phyloP scores from a whole-genome alignment of 768 basidiomycete species.

The Filobasidium wieringae region DNA sequence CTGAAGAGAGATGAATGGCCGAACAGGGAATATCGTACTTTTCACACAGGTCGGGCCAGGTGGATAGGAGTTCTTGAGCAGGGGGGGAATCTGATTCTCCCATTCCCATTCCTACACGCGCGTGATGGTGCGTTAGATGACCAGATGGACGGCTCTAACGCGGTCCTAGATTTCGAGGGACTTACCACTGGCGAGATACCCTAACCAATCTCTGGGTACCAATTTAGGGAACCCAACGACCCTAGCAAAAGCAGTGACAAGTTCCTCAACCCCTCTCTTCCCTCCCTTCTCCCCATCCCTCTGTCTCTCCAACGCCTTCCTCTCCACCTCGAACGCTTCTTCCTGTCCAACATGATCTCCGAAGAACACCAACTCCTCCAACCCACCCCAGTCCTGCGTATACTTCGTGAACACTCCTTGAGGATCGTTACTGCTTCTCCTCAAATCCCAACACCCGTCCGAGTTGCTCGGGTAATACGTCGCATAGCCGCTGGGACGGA shows the following conservation, averaged over 20 bases:
- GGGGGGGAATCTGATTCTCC: slow-evolving; percentile 25
- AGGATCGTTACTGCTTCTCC: slow-evolving; percentile 28
- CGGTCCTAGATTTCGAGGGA: neutral
- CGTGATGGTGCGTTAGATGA: slow-evolving; percentile 17
- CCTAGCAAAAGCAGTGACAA: slow-evolving; percentile 12
- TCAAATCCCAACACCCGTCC: slow-evolving; percentile 30
- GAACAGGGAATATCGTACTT: slow-evolving; percentile 36
- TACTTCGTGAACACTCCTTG: slow-evolving; percentile 31
- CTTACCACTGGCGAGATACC: slow-evolving; percentile 27
- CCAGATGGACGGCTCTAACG: neutral
- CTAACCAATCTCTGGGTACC: slow-evolving; percentile 30
- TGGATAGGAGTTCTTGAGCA: slow-evolving; percentile 30
- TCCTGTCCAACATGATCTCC: slow-evolving; percentile 12
- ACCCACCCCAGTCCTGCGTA: slow-evolving; percentile 30
- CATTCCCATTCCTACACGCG: slow-evolving; percentile 25
- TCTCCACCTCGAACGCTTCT: neutral
- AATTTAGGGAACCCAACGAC: slow-evolving; percentile 28
- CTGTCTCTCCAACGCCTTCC: slow-evolving; percentile 2
- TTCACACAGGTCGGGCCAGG: slow-evolving; percentile 33
- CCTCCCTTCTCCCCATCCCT: neutral
- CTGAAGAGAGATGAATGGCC: slow-evolving; percentile 35
- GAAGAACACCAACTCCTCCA: slow-evolving; percentile 31
- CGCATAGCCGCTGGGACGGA: slow-evolving; percentile 10
- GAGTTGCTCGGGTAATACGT: slow-evolving; percentile 24
- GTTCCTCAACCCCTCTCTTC: neutral